Base-by-base conservation (phyloP, 1,284 basidiomycete species). In the Ustilago xerochloae region DNA sequence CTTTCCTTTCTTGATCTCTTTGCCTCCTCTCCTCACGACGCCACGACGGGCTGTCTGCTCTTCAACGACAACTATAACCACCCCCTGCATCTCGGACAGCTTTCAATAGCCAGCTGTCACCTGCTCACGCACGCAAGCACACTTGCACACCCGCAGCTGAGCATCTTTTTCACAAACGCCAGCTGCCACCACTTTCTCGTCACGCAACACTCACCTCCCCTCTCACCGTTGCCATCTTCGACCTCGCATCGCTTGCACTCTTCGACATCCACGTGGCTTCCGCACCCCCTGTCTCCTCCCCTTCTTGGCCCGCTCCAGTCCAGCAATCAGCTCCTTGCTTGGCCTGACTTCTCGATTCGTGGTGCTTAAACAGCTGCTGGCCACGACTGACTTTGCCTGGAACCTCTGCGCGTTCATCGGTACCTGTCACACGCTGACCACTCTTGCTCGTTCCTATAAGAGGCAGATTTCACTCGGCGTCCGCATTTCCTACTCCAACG, bases 81-180 rank as follows among this genome's bases (percentile, higher is more conserved):
- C 22, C 41, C 57, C 49, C 57, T 52, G 57, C 57, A 60, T 52
- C 15, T 26, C 41, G 41, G 33, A 52, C 57, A 41, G 57, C 51
- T 49, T 26, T 47, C 16, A 20, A 29, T 6, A 43, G 41, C 41
- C 38, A 51, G 20, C 48, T 30, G 32, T 41, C 41, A 48, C 30
- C 51, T n/a, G n/a, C 20, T 26, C 52, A 13, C 36, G 16, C 16
- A 13, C 20, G 7, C 26, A 24, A 9, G 16, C 32, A 33, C 32
- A 33, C 32, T 24, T 24, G 26, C 22, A 26, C 41, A 26, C 41
- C 13, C 41, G 24, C 41, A 43, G 41, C 33, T 22, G 13, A 51
- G 30, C 32, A n/a, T 41, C 13, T 22, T 7, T 8, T 20, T 41
- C n/a, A 41, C 38, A 41, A 43, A n/a, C 30, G 48, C 48, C 30